Conservation (phyloP, 1,284 basidiomycete species). For the Amylostereum chailletii region DNA sequence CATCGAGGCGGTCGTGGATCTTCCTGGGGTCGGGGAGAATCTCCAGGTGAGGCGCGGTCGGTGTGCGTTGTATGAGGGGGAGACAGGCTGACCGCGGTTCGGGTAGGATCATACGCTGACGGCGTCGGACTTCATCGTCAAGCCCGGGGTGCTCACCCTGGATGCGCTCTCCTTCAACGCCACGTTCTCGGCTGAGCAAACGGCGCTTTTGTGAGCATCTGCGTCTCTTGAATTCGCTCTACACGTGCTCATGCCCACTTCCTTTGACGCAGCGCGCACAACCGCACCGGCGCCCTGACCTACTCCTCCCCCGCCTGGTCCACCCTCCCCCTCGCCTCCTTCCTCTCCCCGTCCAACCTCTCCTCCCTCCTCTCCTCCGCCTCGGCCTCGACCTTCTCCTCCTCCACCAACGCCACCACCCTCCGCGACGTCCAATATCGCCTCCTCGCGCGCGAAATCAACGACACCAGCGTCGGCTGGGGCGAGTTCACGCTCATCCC, state of each 20-base stretch:
- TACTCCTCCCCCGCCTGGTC: no score
- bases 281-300: no score
- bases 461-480: neutral
- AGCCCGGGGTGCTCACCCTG: slow-evolving; percentile 8
- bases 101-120: slow-evolving; percentile 3
- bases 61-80: neutral
- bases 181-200: neutral
- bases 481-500: neutral
- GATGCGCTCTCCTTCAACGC: slow-evolving; percentile 9
- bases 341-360: slow-evolving; percentile 11
- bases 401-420: slow-evolving; percentile 3
- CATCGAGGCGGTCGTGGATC: neutral
- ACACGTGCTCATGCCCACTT: slow-evolving; percentile 15
- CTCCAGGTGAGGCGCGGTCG: no score
- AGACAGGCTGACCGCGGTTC: neutral
- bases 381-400: neutral
- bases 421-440: neutral
- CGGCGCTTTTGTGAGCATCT: slow-evolving; percentile 15
- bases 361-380: slow-evolving; percentile 5
- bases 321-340: no score
- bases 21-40: neutral
- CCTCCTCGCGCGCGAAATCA: neutral
- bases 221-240: slow-evolving; percentile 17
- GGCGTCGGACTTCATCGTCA: slow-evolving; percentile 11
- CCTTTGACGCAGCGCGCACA: slow-evolving; percentile 1